phyloP scores from a whole-genome alignment of 306 rosid species.

The Casuarina glauca region DNA sequence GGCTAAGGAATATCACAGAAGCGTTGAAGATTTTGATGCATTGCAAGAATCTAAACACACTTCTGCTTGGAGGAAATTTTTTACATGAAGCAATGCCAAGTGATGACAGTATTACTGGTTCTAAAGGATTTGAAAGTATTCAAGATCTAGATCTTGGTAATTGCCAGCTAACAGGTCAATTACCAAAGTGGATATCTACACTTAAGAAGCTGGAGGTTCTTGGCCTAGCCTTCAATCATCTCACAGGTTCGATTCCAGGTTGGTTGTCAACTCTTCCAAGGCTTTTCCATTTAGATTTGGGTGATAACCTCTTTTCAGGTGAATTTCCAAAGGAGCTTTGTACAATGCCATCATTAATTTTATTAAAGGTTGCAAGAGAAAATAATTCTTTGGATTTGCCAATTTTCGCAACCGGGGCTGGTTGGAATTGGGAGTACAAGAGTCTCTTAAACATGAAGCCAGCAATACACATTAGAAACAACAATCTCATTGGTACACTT shows the following conservation, averaged over 20 bases:
- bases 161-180: no score
- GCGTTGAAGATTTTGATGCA: no score
- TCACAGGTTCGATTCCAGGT: conserved; percentile 15
- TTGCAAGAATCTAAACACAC: background rate
- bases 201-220: no score
- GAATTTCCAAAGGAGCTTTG: conserved; percentile 4
- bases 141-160: no score
- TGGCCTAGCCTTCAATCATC: background rate
- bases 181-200: no score
- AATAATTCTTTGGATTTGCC: conserved; percentile 9
- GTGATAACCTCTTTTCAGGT: background rate
- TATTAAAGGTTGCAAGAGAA: background rate
- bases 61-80: background rate
- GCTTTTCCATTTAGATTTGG: conserved; percentile 5
- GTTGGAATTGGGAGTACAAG: background rate
- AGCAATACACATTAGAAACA: background rate
- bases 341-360: background rate
- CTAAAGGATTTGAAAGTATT: background rate
- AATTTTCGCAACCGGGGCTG: background rate
- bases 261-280: conserved; percentile 13
- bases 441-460: background rate
- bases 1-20: no score
- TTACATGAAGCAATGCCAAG: background rate
- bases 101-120: background rate
- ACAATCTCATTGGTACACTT: background rate